Conservation (phyloP, 2,329 filamentous ascomycete genomes). For the Arthroderma sp. region DNA sequence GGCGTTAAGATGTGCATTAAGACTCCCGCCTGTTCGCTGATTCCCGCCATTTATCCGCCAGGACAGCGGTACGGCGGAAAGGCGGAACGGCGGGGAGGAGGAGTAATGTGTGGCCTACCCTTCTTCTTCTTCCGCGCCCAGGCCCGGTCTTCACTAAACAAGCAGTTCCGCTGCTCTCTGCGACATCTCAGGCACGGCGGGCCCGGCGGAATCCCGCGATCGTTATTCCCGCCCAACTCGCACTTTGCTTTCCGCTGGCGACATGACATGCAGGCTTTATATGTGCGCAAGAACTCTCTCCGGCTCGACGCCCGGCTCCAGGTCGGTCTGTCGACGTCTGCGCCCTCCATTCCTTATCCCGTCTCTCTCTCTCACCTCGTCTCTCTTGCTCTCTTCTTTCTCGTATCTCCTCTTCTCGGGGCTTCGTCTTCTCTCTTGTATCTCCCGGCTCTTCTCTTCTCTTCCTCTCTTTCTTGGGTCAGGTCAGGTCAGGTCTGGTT, state of each 20-base stretch:
- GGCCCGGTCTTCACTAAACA: conserved; percentile 35
- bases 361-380: not conserved
- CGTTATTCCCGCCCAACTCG: conserved; percentile 35
- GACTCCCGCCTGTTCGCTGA: not conserved
- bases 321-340: conserved; percentile 10
- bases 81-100: not conserved
- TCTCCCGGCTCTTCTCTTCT: too few relatives aligned
- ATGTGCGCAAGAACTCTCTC: conserved; percentile 39
- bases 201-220: conserved; percentile 22
- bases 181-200: conserved; percentile 39
- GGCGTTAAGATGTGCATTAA: not conserved
- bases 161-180: conserved; percentile 40
- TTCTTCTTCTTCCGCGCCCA: conserved; percentile 30
- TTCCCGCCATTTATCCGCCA: conserved; percentile 2
- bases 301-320: conserved; percentile 15
- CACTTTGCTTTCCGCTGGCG: conserved; percentile 44
- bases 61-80: not conserved
- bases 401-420: not conserved
- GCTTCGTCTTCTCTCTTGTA: too few relatives aligned
- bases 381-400: not conserved
- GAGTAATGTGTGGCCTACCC: not conserved
- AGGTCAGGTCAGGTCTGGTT: too few relatives aligned
- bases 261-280: conserved; percentile 44
- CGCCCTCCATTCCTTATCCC: not conserved
- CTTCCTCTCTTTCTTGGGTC: not conserved